Evolutionary conservation across 768 basidiomycete species (phyloP), one percentile per base, ranked within the genome.

Genomic region (Suillus decipiens): DNA sequence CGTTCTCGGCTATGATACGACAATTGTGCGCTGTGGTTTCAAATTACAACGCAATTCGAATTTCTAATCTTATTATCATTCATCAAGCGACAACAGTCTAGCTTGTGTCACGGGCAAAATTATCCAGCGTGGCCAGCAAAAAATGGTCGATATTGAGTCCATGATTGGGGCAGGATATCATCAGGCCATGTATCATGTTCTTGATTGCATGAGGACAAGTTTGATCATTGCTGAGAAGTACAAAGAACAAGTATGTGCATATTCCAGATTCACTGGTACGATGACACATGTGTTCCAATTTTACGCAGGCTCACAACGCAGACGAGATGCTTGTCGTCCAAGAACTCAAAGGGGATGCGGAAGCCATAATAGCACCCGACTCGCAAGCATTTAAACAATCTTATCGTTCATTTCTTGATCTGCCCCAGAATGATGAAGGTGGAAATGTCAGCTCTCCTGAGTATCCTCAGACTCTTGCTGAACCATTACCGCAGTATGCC

Each of bases 141-240:
- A 65, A 4, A 61, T 12, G 10, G 12, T 74, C 2, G 11, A 39
- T 4, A 61, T 76, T 56, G 59, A 28, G 2, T 51, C 55, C 3
- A 71, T 76, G 24, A 61, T n/a, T 54, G 54, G 66, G 37, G 55
- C 59, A 39, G 57, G 60, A 17, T 75, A 68, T 24, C n/a, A 71
- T 60, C 68, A 76, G 24, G 72, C 72, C 11, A 63, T 76, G 60
- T 57, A 68, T 60, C 74, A 75, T 59, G 58, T 24, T 37, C 58
- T 76, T 19, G 53, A 69, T 63, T 71, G 70, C 47, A 71, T 75
- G 12, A 61, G 63, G 7, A 59, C 28, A 6, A 63, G 54, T 54
- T 58, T 66, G 1, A 62, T 62, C 11, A 45, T 45, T 50, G 28
- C 28, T 28, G 66, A 66, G 41, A 63, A 58, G n/a, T 14, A 58